A percentile compares a stretch with the other conserved stretches of the same genome.
phyloP scores from a whole-genome alignment of 2,329 filamentous ascomycete species.

The Xylogone sp. region DNA sequence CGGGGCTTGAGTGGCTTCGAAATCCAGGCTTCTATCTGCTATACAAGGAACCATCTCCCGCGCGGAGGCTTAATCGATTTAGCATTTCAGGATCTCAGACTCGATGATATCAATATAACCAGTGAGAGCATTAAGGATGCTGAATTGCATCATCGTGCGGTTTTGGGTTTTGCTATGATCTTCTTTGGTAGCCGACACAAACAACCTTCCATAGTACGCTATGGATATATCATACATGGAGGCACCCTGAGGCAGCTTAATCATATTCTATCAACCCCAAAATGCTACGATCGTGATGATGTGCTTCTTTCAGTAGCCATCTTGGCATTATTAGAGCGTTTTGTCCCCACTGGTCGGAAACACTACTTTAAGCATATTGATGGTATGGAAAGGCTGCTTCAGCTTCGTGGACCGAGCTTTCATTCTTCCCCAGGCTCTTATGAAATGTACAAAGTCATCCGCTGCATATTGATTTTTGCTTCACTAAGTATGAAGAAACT shows the following conservation, averaged over 20 bases:
- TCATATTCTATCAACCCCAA: slow-evolving; percentile 17
- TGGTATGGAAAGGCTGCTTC: slow-evolving; percentile 24
- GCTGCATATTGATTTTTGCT: slow-evolving; percentile 23
- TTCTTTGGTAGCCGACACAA: slow-evolving; percentile 23
- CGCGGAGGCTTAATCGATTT: slow-evolving; percentile 22
- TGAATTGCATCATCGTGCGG: slow-evolving; percentile 16
- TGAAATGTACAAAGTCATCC: slow-evolving; percentile 20
- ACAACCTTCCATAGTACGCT: slow-evolving; percentile 12
- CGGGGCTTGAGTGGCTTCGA: slow-evolving; percentile 11
- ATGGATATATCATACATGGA: slow-evolving; percentile 23
- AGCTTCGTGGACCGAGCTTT: slow-evolving; percentile 17
- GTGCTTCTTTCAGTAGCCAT: slow-evolving; percentile 23
- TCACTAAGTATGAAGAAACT: slow-evolving; percentile 16
- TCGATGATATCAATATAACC: slow-evolving; percentile 14
- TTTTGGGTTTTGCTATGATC: slow-evolving; percentile 23
- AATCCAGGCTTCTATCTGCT: slow-evolving; percentile 24
- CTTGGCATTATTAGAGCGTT: slow-evolving; percentile 23
- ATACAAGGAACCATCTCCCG: slow-evolving; percentile 16
- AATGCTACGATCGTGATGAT: slow-evolving; percentile 21
- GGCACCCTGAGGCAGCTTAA: slow-evolving; percentile 23
- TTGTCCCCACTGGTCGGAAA: slow-evolving; percentile 22
- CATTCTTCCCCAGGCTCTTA: slow-evolving; percentile 13
- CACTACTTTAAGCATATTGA: slow-evolving; percentile 26
- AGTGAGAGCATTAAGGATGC: slow-evolving; percentile 5
- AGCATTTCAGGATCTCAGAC: slow-evolving; percentile 15